Evolutionary conservation across 352 stramenopile species (phyloP).

Genomic region (Aphanomyces astaci): DNA sequence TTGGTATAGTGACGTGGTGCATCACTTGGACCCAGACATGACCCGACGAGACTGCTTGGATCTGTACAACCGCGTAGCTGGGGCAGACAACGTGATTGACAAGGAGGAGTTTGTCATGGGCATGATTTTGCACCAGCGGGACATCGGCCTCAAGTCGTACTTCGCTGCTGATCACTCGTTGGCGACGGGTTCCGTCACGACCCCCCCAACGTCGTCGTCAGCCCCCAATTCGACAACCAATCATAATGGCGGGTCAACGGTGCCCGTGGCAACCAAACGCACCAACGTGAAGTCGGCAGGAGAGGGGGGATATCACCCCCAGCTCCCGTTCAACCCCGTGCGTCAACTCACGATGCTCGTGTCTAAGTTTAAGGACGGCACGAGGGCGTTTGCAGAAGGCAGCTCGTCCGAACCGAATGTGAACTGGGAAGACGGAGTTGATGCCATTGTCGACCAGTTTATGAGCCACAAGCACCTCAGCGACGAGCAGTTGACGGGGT

Average conservation of each 20-base stretch:
- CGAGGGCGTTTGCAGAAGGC: background rate
- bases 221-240: background rate
- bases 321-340: constrained; percentile 8
- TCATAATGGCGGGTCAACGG: background rate
- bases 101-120: constrained; percentile 77
- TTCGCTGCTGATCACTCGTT: background rate
- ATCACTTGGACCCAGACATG: constrained; percentile 51
- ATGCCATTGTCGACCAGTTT: constrained; percentile 2
- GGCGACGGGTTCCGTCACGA: background rate
- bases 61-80: constrained; percentile 56
- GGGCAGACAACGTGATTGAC: constrained; percentile 66
- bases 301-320: background rate
- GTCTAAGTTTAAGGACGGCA: constrained; percentile 1
- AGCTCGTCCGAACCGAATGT: background rate
- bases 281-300: no score
- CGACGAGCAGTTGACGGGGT: background rate
- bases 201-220: background rate
- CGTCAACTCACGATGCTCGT: constrained; percentile 2
- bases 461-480: background rate
- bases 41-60: constrained; percentile 45
- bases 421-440: constrained; percentile 6
- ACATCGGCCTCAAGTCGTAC: constrained; percentile 40
- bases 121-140: constrained; percentile 64
- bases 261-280: background rate
- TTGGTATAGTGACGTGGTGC: constrained; percentile 45